Percentiles rank a stretch among this genome's conserved stretches.
Conservation (phyloP, 2,329 filamentous ascomycete genomes). For the Fusarium cyanostomum region DNA sequence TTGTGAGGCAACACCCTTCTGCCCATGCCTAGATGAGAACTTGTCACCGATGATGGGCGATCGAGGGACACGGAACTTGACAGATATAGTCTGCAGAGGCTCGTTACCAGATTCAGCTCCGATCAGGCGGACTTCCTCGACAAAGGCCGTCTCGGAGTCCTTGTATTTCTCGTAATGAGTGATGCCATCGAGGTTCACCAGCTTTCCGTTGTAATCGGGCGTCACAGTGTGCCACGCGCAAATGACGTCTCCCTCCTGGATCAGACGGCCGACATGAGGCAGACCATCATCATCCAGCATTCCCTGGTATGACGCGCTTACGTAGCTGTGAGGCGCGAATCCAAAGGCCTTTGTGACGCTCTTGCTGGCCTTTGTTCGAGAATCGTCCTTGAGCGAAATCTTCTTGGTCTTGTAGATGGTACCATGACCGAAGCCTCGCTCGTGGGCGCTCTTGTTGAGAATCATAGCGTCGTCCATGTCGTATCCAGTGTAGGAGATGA, state of each 20-base stretch:
- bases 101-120: slow-evolving; percentile 85
- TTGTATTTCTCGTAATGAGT: slow-evolving; percentile 96
- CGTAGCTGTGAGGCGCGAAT: slow-evolving; percentile 80
- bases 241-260: slow-evolving; percentile 84
- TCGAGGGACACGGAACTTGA: slow-evolving; percentile 92
- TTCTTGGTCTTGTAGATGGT: slow-evolving; percentile 99
- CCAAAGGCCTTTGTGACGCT: slow-evolving; percentile 86
- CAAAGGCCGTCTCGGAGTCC: slow-evolving; percentile 84
- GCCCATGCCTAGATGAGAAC: slow-evolving; percentile 97
- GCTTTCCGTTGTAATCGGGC: slow-evolving; percentile 78
- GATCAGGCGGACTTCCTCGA: slow-evolving; percentile 92
- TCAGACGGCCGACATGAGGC: slow-evolving; percentile 78
- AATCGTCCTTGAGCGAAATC: slow-evolving; percentile 83
- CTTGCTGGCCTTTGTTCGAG: slow-evolving; percentile 70
- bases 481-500: slow-evolving; percentile 98
- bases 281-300: slow-evolving; percentile 89
- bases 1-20: slow-evolving; percentile 96
- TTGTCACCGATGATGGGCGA: slow-evolving; percentile 97
- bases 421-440: slow-evolving; percentile 93
- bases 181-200: slow-evolving; percentile 84
- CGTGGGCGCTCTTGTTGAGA: slow-evolving; percentile 95
- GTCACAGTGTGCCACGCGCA: slow-evolving; percentile 91
- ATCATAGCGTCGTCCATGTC: slow-evolving; percentile 99
- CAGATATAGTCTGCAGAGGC: slow-evolving; percentile 85
- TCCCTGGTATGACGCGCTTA: slow-evolving; percentile 75